Conservation (phyloP, 768 basidiomycete genomes). For the Candolleomyces aberdarensis region DNA sequence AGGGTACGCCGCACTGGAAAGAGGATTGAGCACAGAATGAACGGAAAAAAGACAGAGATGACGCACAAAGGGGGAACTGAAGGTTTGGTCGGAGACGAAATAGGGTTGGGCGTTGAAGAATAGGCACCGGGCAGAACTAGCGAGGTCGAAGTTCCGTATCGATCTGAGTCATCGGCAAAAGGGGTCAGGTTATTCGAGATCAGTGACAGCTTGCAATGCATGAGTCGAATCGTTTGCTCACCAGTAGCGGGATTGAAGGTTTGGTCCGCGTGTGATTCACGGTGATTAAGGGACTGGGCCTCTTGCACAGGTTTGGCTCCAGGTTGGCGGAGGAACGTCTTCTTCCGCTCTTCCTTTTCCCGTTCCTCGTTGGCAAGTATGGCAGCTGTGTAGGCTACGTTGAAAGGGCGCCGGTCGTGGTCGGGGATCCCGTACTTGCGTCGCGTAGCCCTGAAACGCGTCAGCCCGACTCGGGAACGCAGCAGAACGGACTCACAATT, state of each 20-base stretch:
- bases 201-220: neutral
- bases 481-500: constrained; percentile 45
- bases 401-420: constrained; percentile 78
- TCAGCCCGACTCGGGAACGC: constrained; percentile 10
- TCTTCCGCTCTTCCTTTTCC: constrained; percentile 21
- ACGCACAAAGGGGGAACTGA: neutral
- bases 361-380: constrained; percentile 53
- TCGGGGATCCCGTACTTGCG: constrained; percentile 83
- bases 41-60: neutral
- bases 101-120: neutral
- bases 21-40: neutral
- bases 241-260: constrained; percentile 44
- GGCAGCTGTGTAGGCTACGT: constrained; percentile 81
- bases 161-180: neutral
- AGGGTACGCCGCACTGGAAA: neutral
- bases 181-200: neutral
- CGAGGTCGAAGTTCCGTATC: constrained; percentile 6
- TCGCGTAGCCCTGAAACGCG: constrained; percentile 57
- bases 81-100: neutral
- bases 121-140: constrained; percentile 6
- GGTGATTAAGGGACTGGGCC: constrained; percentile 23
- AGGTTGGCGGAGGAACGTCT: neutral
- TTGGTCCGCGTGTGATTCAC: constrained; percentile 35
- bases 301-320: neutral
- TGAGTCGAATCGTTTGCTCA: constrained; percentile 20